A percentile compares a stretch with the other conserved stretches of the same genome.
Evolutionary conservation across 805 yeast species (phyloP).

Genomic region (Blastobotrys attinorum): DNA sequence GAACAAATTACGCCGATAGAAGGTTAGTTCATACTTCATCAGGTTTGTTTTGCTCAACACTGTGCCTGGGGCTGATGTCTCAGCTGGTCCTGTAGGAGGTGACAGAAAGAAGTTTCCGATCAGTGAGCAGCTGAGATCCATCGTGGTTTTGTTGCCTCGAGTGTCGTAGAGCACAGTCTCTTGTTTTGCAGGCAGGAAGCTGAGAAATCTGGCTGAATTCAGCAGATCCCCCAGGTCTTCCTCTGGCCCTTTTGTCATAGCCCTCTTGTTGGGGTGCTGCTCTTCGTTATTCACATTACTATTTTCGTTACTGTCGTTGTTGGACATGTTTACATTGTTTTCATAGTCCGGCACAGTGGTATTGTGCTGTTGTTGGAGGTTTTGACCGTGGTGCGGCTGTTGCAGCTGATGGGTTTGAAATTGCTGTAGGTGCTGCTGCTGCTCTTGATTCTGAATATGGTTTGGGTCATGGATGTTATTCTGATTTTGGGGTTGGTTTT

Average conservation of each 20-base stretch:
- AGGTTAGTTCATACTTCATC: constrained; percentile 19
- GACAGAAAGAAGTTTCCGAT: constrained; percentile 19
- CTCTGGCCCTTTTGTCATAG: not conserved
- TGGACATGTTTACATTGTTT: not conserved
- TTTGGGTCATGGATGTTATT: not conserved
- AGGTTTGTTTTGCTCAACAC: constrained; percentile 3
- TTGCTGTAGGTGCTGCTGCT: constrained; percentile 1
- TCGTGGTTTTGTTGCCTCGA: constrained; percentile 16
- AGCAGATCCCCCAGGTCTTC: constrained; percentile 9
- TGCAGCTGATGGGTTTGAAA: not conserved
- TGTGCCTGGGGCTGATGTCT: not conserved
- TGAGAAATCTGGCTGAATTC: constrained; percentile 9
- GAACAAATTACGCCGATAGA: constrained; percentile 23
- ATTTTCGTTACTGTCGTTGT: not conserved
- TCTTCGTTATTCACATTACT: too few species aligned
- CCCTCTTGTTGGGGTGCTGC: too few species aligned
- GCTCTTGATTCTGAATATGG: constrained; percentile 3
- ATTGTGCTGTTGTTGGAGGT: not conserved
- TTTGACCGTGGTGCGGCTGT: not conserved
- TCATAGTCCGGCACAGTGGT: not conserved
- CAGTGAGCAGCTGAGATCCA: constrained; percentile 13
- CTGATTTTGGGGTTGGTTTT: not conserved
- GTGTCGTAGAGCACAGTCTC: constrained; percentile 17
- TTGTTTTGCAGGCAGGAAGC: constrained; percentile 15
- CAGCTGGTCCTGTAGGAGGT: constrained; percentile 10